These are phyloP conservation scores for Claviceps digitariae DNA, from an alignment of 2,329 filamentous ascomycete species.

Conservation along the genomic window DNA sequence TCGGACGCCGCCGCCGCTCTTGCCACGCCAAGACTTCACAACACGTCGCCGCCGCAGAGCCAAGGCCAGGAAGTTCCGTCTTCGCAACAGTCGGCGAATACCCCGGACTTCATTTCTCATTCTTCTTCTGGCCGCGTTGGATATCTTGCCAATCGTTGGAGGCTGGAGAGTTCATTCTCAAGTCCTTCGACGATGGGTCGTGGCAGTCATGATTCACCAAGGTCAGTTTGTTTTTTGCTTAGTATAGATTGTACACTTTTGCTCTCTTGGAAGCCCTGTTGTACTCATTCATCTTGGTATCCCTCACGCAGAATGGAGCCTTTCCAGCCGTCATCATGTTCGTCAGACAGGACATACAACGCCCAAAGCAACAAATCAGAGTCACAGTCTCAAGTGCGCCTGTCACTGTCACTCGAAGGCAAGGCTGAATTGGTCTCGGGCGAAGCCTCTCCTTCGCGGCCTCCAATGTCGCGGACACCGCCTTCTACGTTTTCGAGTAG, in stretches of 20 bases:
- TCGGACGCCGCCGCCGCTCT: conserved; percentile 11
- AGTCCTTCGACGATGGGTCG: conserved; percentile 30
- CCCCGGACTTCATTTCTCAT: conserved; percentile 19
- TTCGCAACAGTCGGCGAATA: conserved; percentile 16
- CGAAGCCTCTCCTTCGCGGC: conserved; percentile 48
- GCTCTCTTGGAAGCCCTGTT: too few species aligned
- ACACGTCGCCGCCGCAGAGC: conserved; percentile 9
- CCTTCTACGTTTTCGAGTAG: conserved; percentile 30
- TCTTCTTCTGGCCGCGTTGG: conserved; percentile 32
- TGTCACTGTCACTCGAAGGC: conserved; percentile 77
- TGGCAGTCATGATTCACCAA: conserved; percentile 29
- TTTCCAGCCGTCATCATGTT: conserved; percentile 29
- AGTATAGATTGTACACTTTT: too few species aligned
- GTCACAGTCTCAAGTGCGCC: conserved; percentile 46
- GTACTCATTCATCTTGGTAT: not conserved
- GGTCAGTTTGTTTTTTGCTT: conserved; percentile 19
- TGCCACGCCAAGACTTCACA: conserved; percentile 12
- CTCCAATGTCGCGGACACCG: conserved; percentile 34
- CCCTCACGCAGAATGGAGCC: conserved; percentile 24
- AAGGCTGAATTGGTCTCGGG: conserved; percentile 75
- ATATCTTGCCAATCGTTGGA: conserved; percentile 45
- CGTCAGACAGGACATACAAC: conserved; percentile 27
- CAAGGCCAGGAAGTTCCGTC: conserved; percentile 15
- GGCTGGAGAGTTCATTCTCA: conserved; percentile 36
- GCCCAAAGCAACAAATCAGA: conserved; percentile 19